phyloP scores from a whole-genome alignment of 805 yeast genomes.

The Candida qinlingensis region DNA sequence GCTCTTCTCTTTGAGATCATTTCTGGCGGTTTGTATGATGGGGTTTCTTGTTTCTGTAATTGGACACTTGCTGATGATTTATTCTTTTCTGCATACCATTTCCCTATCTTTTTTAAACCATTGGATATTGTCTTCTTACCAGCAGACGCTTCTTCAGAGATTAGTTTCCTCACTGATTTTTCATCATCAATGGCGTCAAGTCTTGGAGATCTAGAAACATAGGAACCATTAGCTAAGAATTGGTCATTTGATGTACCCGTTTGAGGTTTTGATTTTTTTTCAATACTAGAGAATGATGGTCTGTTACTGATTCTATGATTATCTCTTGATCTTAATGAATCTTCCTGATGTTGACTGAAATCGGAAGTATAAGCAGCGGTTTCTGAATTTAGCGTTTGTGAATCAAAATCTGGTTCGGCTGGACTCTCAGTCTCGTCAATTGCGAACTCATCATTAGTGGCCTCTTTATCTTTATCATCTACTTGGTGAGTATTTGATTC shows the following conservation, averaged over 20 bases:
- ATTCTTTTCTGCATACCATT: constrained; percentile 59
- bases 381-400: constrained; percentile 1
- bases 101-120: constrained; percentile 56
- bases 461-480: constrained; percentile 9
- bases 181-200: constrained; percentile 8
- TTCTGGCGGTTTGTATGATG: constrained; percentile 48
- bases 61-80: constrained; percentile 7
- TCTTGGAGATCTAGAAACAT: constrained; percentile 12
- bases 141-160: constrained; percentile 24
- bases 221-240: constrained; percentile 25
- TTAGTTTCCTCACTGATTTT: constrained; percentile 6
- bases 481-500: constrained; percentile 4
- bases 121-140: constrained; percentile 35
- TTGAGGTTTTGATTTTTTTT: constrained; percentile 20
- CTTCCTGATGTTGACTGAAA: constrained; percentile 8
- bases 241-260: constrained; percentile 24
- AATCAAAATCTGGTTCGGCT: neutral
- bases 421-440: constrained; percentile 5
- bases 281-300: constrained; percentile 7
- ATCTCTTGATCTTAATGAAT: constrained; percentile 13
- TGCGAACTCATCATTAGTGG: constrained; percentile 4
- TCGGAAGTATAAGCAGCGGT: constrained; percentile 3
- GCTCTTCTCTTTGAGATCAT: constrained; percentile 60
- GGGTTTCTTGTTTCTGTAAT: neutral
- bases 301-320: constrained; percentile 1